Percentiles rank a stretch among this genome's conserved stretches.
Conservation (phyloP, 768 basidiomycete genomes). For the Tylopilus felleus region DNA sequence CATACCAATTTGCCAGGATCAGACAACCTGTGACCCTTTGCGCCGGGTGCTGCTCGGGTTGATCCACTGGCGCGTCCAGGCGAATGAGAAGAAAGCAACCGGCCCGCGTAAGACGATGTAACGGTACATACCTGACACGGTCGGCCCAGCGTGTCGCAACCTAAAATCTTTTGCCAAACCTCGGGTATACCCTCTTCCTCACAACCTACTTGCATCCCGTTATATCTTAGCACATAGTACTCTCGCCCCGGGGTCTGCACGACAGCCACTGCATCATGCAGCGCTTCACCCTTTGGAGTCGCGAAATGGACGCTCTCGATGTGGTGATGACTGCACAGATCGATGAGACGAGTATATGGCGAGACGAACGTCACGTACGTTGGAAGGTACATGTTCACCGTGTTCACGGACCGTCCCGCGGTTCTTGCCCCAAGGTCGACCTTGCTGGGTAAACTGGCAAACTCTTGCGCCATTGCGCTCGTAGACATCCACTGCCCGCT, state of each 20-base stretch:
- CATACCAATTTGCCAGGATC: too few relatives aligned
- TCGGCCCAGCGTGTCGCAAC: slow-evolving; percentile 38
- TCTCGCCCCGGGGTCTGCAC: slow-evolving; percentile 69
- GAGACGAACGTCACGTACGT: slow-evolving; percentile 40
- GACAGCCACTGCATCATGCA: slow-evolving; percentile 64
- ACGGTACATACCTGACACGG: not conserved
- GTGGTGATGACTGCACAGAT: slow-evolving; percentile 57
- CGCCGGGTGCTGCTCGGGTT: too few relatives aligned
- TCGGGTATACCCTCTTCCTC: slow-evolving; percentile 69
- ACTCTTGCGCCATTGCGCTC: slow-evolving; percentile 69
- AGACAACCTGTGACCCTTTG: too few relatives aligned
- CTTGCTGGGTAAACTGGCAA: slow-evolving; percentile 44
- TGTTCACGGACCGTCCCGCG: slow-evolving; percentile 35
- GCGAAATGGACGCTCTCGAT: slow-evolving; percentile 74
- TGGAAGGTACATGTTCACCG: slow-evolving; percentile 61
- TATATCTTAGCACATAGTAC: slow-evolving; percentile 68
- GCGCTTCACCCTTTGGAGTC: slow-evolving; percentile 34
- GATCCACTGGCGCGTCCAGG: too few relatives aligned
- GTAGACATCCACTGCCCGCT: slow-evolving; percentile 69
- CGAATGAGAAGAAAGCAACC: too few relatives aligned
- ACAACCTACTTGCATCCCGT: slow-evolving; percentile 71
- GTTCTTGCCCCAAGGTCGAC: slow-evolving; percentile 10
- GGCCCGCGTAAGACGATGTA: too few relatives aligned
- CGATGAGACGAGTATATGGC: not conserved
- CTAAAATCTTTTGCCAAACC: slow-evolving; percentile 60